Conservation (phyloP, 768 basidiomycete genomes). For the Tricholomella constricta region DNA sequence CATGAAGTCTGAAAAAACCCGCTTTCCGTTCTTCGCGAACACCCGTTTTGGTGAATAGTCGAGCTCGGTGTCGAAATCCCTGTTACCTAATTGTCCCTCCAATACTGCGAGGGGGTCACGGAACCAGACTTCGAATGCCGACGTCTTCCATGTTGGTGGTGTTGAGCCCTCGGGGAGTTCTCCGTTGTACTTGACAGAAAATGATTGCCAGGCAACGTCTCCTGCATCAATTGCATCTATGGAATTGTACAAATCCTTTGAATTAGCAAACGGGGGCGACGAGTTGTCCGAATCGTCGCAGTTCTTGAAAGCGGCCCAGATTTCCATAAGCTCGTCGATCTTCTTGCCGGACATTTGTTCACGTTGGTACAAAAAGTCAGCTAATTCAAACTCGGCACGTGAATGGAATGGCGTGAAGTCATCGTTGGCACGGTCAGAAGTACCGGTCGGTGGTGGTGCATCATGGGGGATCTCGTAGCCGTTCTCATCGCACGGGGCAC, state of each 20-base stretch:
- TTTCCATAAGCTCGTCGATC: background rate
- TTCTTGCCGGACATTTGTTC: constrained; percentile 6
- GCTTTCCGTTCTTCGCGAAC: constrained; percentile 19
- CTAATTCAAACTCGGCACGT: background rate
- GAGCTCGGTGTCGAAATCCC: constrained; percentile 31
- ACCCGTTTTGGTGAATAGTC: constrained; percentile 33
- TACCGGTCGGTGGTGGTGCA: background rate
- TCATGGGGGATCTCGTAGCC: background rate
- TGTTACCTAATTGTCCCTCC: constrained; percentile 31
- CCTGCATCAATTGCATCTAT: constrained; percentile 37
- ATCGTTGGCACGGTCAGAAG: background rate
- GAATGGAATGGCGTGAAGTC: constrained; percentile 1
- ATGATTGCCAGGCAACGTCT: constrained; percentile 36
- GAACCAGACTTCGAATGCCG: constrained; percentile 32
- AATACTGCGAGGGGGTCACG: constrained; percentile 30
- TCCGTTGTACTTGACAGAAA: constrained; percentile 29
- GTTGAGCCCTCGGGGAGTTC: constrained; percentile 15
- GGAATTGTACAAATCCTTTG: constrained; percentile 29
- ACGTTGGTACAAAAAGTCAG: constrained; percentile 7
- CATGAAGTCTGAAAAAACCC: constrained; percentile 37
- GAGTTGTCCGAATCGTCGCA: background rate
- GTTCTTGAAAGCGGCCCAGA: background rate
- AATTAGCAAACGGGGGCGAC: constrained; percentile 29
- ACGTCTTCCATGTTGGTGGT: constrained; percentile 32
- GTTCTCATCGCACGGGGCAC: background rate